Evolutionary conservation across 139 green algal genomes (phyloP).

Genomic region (Coelastrella sp.): DNA sequence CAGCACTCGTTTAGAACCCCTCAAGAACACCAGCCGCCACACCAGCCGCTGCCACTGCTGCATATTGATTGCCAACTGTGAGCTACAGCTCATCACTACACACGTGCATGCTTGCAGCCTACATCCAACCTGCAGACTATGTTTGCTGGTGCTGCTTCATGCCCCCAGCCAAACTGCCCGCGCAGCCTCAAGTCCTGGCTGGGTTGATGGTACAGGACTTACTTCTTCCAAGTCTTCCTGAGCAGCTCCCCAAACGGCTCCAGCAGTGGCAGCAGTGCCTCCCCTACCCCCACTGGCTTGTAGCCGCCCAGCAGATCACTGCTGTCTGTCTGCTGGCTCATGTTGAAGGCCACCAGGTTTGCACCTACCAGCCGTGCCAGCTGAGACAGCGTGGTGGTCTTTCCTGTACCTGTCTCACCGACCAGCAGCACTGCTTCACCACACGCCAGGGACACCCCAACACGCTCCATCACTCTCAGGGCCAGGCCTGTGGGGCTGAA

Average conservation of each 20-base stretch:
- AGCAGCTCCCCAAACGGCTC: slow-evolving; percentile 76
- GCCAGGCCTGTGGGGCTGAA: slow-evolving; percentile 90
- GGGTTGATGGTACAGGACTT: slow-evolving; percentile 11
- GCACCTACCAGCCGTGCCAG: slow-evolving; percentile 63
- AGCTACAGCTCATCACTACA: too few species aligned
- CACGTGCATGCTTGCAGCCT: too few species aligned
- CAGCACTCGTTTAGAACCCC: too few species aligned
- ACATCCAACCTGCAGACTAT: too few species aligned
- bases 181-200: too few species aligned
- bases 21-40: too few species aligned
- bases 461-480: slow-evolving; percentile 90
- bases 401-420: slow-evolving; percentile 98
- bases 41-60: too few species aligned
- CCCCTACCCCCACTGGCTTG: slow-evolving; percentile 85
- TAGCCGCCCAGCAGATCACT: slow-evolving; percentile 97
- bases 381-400: slow-evolving; percentile 94
- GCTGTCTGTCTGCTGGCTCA: slow-evolving; percentile 97
- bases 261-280: slow-evolving; percentile 83
- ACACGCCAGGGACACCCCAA: slow-evolving; percentile 73
- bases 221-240: slow-evolving; percentile 69
- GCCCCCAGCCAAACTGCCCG: too few species aligned
- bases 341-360: slow-evolving; percentile 93
- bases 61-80: too few species aligned
- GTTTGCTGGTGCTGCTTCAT: too few species aligned
- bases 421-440: slow-evolving; percentile 95